Percentiles rank a stretch among this genome's conserved stretches.
These are phyloP conservation scores for Physcomitrium patens DNA, from an alignment of 225 moss, liverwort and hornwort genomes.

Conservation along the genomic window DNA sequence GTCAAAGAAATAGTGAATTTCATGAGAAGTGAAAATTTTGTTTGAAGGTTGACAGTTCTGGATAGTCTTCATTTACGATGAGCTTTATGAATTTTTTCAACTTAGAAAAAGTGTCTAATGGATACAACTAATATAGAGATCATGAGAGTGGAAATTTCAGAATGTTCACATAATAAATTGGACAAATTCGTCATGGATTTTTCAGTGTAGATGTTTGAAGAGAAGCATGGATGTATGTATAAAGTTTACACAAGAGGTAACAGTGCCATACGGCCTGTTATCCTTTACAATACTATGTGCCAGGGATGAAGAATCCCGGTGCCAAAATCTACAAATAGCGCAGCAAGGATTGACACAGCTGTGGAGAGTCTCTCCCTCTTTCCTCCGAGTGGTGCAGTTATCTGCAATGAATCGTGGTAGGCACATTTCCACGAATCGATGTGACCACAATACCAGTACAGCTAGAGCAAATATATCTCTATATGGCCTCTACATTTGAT, in stretches of 20 bases:
- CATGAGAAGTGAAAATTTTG: too few species aligned
- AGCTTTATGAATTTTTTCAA: too few species aligned
- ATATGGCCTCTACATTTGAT: slow-evolving; percentile 14
- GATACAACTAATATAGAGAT: too few species aligned
- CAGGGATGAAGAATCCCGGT: background rate
- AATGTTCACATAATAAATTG: too few species aligned
- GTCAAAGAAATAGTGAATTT: too few species aligned
- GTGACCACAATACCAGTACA: slow-evolving; percentile 12
- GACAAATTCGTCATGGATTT: too few species aligned
- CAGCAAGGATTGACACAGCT: slow-evolving; percentile 31
- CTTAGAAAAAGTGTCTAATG: too few species aligned
- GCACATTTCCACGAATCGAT: background rate
- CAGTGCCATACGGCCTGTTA: background rate
- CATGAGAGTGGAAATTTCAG: too few species aligned
- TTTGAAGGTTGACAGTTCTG: too few species aligned
- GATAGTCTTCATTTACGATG: too few species aligned
- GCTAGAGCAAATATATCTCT: slow-evolving; percentile 17
- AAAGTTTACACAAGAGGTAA: slow-evolving; percentile 15
- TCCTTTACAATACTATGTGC: background rate
- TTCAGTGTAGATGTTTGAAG: background rate
- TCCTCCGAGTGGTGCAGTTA: slow-evolving; percentile 2
- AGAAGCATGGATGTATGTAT: background rate
- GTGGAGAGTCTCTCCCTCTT: slow-evolving; percentile 33
- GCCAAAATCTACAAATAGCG: background rate
- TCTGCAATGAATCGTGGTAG: background rate